A percentile compares a stretch with the other conserved stretches of the same genome.
Evolutionary conservation across 805 yeast genomes (phyloP).

Genomic region (Ogataea ganodermae): DNA sequence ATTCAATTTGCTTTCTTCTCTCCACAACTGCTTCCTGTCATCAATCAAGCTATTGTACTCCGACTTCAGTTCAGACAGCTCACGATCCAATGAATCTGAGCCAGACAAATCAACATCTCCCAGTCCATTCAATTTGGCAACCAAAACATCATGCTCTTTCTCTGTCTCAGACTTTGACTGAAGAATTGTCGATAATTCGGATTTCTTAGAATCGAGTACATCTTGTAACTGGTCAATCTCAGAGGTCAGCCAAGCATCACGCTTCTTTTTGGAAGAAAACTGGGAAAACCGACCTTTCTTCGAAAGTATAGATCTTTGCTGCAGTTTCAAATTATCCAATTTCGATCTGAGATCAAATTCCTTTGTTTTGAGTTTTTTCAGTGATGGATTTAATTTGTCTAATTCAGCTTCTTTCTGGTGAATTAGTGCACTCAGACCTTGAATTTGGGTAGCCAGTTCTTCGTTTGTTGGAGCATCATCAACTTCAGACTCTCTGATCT

Average conservation of each 20-base stretch:
- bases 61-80: constrained; percentile 37
- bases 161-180: constrained; percentile 29
- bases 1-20: constrained; percentile 68
- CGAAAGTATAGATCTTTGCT: constrained; percentile 61
- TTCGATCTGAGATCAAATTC: constrained; percentile 46
- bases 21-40: constrained; percentile 72
- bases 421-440: constrained; percentile 33
- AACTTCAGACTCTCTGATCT: constrained; percentile 43
- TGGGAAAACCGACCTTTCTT: constrained; percentile 71
- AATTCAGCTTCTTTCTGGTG: constrained; percentile 41
- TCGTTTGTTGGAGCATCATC: constrained; percentile 34
- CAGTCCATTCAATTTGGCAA: constrained; percentile 17
- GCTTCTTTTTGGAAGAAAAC: constrained; percentile 54
- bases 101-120: constrained; percentile 22
- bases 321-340: constrained; percentile 44
- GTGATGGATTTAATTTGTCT: constrained; percentile 40
- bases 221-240: constrained; percentile 47
- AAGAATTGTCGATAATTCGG: constrained; percentile 8
- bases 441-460: constrained; percentile 23
- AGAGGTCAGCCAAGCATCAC: constrained; percentile 65
- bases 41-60: constrained; percentile 54
- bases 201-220: constrained; percentile 17
- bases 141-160: constrained; percentile 40
- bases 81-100: constrained; percentile 33
- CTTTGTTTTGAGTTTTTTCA: constrained; percentile 38